phyloP scores from a whole-genome alignment of 2,329 filamentous ascomycete genomes.

The Monilinia fructigena region DNA sequence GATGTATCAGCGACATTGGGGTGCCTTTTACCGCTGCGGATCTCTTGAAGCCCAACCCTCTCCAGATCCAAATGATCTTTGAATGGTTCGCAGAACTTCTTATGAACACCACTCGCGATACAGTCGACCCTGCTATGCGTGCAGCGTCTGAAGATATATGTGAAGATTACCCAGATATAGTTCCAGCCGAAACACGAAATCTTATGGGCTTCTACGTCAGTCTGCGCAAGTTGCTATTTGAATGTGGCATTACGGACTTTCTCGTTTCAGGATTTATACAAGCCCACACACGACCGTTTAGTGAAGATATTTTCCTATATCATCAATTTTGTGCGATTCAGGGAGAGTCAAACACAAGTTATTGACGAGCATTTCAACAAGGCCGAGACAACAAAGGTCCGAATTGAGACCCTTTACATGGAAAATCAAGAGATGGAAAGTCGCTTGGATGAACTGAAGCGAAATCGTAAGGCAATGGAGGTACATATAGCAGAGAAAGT shows the following conservation, averaged over 20 bases:
- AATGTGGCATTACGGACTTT: conserved; percentile 96
- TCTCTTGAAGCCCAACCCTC: conserved; percentile 87
- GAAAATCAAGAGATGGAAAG: conserved; percentile 87
- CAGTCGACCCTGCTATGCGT: conserved; percentile 91
- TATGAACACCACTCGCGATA: conserved; percentile 89
- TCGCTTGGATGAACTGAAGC: conserved; percentile 75
- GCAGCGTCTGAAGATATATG: conserved; percentile 86
- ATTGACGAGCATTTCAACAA: conserved; percentile 96
- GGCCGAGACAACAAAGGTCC: conserved; percentile 77
- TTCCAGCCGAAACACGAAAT: conserved; percentile 85
- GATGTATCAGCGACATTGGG: conserved; percentile 95
- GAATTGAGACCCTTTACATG: conserved; percentile 80
- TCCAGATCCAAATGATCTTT: conserved; percentile 95
- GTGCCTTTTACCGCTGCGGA: conserved; percentile 84
- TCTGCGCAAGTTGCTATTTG: conserved; percentile 72
- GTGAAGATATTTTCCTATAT: conserved; percentile 96
- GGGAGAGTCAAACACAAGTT: conserved; percentile 83
- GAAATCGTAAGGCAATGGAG: conserved; percentile 77
- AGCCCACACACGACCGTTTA: conserved; percentile 83
- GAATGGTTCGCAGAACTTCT: conserved; percentile 96
- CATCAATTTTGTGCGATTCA: conserved; percentile 98
- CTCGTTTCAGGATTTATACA: conserved; percentile 86
- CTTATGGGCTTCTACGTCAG: conserved; percentile 94
- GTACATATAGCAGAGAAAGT: conserved; percentile 80
- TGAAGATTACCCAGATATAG: conserved; percentile 77